Percentiles rank a stretch among this genome's conserved stretches.
Conservation (phyloP, 331 rosid genomes). For the Spiraea crenata region DNA sequence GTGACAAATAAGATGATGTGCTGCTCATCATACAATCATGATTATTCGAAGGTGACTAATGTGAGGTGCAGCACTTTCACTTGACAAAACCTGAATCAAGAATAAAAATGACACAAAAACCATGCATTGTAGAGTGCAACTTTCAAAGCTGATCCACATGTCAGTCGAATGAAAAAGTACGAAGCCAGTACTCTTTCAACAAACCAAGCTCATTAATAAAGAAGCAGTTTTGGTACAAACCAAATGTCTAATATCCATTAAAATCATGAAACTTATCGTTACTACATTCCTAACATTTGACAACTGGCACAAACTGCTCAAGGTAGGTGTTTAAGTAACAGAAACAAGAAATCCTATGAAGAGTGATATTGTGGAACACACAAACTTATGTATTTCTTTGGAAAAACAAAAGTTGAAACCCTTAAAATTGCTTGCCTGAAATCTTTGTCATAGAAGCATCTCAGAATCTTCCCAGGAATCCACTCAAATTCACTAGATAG, state of each 20-base stretch:
- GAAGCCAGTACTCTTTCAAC: not conserved
- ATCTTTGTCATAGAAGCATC: constrained; percentile 94
- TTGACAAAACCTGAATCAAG: not conserved
- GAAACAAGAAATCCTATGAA: constrained; percentile 15
- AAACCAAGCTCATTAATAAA: not conserved
- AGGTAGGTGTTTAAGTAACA: not conserved
- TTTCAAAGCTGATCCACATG: not conserved
- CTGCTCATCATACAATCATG: not conserved
- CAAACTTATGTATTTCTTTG: not conserved
- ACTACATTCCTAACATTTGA: not conserved
- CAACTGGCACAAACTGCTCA: not conserved
- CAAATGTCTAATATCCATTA: not conserved
- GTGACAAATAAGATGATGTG: not conserved
- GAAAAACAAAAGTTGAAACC: not conserved
- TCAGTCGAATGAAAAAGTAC: not conserved
- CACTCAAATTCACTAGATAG: constrained; percentile 59
- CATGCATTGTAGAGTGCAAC: not conserved
- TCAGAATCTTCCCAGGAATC: constrained; percentile 93
- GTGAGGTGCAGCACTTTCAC: not conserved
- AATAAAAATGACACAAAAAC: not conserved
- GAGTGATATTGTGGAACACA: constrained; percentile 13
- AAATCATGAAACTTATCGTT: not conserved
- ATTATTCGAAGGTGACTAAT: not conserved
- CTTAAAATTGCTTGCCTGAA: constrained; percentile 58
- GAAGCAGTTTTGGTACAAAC: too few species aligned